Evolutionary conservation across 1,284 basidiomycete genomes (phyloP).

Genomic region (Takashimella tepidaria): DNA sequence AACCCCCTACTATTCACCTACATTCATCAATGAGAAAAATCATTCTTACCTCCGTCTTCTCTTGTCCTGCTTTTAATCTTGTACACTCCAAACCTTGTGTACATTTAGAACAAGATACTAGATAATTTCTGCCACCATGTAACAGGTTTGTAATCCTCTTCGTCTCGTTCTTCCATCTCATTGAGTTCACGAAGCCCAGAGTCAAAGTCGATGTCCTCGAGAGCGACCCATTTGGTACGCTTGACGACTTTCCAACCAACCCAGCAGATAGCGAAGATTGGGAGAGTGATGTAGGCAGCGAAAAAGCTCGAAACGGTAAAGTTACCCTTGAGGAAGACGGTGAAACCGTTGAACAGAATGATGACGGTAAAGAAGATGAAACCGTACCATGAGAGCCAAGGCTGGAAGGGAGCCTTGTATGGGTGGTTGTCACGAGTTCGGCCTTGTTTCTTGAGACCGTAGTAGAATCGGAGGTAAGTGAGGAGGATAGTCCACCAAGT

Average conservation of each 20-base stretch:
- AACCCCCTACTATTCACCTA: too few species aligned
- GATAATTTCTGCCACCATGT: conserved; percentile 22
- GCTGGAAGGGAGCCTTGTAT: conserved; percentile 50
- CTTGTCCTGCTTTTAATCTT: background rate
- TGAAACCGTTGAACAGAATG: conserved; percentile 37
- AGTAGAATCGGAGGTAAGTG: conserved; percentile 69
- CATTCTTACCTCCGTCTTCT: background rate
- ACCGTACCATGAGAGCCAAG: conserved; percentile 13
- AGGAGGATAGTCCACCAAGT: conserved; percentile 65
- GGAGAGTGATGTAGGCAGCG: conserved; percentile 46
- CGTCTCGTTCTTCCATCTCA: conserved; percentile 53
- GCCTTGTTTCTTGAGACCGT: conserved; percentile 58
- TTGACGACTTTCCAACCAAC: conserved; percentile 57
- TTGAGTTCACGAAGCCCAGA: conserved; percentile 59
- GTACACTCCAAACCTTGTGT: too few species aligned
- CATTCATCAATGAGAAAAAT: background rate
- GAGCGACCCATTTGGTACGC: conserved; percentile 54
- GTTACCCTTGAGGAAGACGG: conserved; percentile 61
- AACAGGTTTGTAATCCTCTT: conserved; percentile 23
- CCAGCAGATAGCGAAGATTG: conserved; percentile 51
- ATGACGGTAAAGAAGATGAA: conserved; percentile 38
- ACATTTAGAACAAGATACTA: conserved; percentile 26
- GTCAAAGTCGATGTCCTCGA: conserved; percentile 59
- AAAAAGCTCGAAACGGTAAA: conserved; percentile 44
- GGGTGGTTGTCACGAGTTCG: conserved; percentile 54